Conservation (phyloP, 1,284 basidiomycete genomes). For the Rhodotorula sp. region DNA sequence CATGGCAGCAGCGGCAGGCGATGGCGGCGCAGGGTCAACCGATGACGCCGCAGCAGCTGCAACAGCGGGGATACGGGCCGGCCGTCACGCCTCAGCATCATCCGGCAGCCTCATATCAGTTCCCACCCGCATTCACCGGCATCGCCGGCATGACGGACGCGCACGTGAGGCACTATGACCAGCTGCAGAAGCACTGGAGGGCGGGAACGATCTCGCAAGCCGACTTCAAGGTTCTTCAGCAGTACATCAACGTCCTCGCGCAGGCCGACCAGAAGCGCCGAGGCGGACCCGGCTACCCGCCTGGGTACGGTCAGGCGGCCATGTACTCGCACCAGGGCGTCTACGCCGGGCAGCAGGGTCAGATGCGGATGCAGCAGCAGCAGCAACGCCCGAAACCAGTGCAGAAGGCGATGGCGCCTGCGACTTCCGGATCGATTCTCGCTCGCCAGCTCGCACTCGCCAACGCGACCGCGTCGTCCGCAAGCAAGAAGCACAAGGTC, state of each 20-base stretch:
- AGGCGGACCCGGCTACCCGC: not conserved
- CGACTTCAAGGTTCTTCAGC: slow-evolving; percentile 12
- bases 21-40: slow-evolving; percentile 2
- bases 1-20: slow-evolving; percentile 10
- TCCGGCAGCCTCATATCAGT: not conserved
- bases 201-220: slow-evolving; percentile 8
- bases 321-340: slow-evolving; percentile 15
- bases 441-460: slow-evolving; percentile 32
- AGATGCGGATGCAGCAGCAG: not conserved
- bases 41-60: slow-evolving; percentile 10
- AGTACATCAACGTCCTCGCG: slow-evolving; percentile 22
- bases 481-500: slow-evolving; percentile 22
- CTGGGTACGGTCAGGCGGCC: not conserved
- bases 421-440: slow-evolving; percentile 32
- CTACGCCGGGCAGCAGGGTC: slow-evolving; percentile 5
- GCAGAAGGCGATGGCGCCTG: slow-evolving; percentile 14
- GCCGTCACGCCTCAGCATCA: not conserved
- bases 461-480: not conserved
- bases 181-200: slow-evolving; percentile 17
- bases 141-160: slow-evolving; percentile 15
- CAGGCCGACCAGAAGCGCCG: not conserved
- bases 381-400: slow-evolving; percentile 5
- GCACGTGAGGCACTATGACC: slow-evolving; percentile 25
- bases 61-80: not conserved
- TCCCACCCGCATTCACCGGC: not conserved